Percentiles rank a stretch among this genome's conserved stretches.
Evolutionary conservation across 1,139 yeast species (phyloP).

Genomic region (Saccharomyces hybrid): DNA sequence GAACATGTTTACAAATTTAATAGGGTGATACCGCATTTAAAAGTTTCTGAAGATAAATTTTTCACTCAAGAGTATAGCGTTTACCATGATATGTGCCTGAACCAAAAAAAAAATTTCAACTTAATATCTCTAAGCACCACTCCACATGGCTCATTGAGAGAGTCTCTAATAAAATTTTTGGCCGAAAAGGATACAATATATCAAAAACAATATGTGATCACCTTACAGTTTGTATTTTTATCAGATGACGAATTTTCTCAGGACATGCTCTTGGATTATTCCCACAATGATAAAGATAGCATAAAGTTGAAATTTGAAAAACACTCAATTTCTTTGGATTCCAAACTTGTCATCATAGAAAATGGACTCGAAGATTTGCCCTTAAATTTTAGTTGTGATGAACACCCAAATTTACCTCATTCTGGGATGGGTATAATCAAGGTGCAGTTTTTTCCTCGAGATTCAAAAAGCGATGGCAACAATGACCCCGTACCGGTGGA

Average conservation of each 20-base stretch:
- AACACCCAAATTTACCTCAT: constrained; percentile 2
- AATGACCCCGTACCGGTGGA: constrained; percentile 9
- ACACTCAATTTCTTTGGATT: constrained; percentile 18
- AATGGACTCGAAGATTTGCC: constrained; percentile 8
- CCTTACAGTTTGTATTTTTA: constrained; percentile 19
- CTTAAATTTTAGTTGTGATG: constrained; percentile 2
- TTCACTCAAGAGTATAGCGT: constrained; percentile 17
- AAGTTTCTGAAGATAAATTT: constrained; percentile 13
- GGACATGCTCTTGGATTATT: constrained; percentile 11
- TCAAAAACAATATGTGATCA: constrained; percentile 9
- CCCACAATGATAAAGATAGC: constrained; percentile 7
- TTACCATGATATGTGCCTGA: constrained; percentile 24
- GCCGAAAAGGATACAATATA: constrained; percentile 6
- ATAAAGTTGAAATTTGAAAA: constrained; percentile 21
- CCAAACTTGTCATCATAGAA: constrained; percentile 9
- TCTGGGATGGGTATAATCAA: constrained; percentile 23
- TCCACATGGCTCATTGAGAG: constrained; percentile 12
- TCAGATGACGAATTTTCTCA: constrained; percentile 19
- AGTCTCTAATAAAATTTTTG: constrained; percentile 13
- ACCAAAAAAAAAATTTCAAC: constrained; percentile 18
- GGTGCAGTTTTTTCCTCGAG: constrained; percentile 14
- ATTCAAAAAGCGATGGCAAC: not conserved
- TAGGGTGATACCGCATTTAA: constrained; percentile 4
- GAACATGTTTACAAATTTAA: constrained; percentile 7
- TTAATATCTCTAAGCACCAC: constrained; percentile 21